Evolutionary conservation across 768 basidiomycete species (phyloP).

Genomic region (Pleurotus salmoneostramineus): DNA sequence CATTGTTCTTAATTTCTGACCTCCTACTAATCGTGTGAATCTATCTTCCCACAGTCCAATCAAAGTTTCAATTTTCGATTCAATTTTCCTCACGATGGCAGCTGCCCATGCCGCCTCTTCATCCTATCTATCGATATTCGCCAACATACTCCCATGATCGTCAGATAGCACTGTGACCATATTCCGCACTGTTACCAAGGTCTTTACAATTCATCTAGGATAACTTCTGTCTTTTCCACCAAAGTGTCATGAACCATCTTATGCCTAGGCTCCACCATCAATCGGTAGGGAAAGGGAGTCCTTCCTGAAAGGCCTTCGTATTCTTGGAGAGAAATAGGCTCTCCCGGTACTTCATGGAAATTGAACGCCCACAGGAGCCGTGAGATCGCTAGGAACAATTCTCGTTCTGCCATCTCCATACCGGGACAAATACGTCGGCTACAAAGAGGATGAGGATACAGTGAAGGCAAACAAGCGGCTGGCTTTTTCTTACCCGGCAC

Average conservation of each 20-base stretch:
- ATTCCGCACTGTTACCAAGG: too few relatives aligned
- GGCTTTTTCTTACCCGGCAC: conserved; percentile 25
- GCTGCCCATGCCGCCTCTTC: too few relatives aligned
- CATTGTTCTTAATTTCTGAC: too few relatives aligned
- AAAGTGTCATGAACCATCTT: conserved; percentile 10
- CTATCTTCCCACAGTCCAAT: too few relatives aligned
- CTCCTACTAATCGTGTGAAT: too few relatives aligned
- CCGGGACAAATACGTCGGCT: conserved; percentile 30
- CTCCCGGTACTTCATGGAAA: conserved; percentile 20
- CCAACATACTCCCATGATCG: too few relatives aligned
- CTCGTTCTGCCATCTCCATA: conserved; percentile 27
- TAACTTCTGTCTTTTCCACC: conserved; percentile 5
- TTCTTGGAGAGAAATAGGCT: conserved; percentile 31
- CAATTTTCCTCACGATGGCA: too few relatives aligned
- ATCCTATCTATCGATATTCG: too few relatives aligned
- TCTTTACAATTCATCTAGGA: neutral
- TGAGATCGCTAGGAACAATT: conserved; percentile 30
- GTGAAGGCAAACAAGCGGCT: neutral
- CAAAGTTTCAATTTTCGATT: too few relatives aligned
- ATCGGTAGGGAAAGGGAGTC: conserved; percentile 26
- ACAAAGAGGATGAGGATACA: neutral
- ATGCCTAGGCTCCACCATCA: conserved; percentile 13
- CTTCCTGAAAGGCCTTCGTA: conserved; percentile 32
- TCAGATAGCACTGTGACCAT: too few relatives aligned
- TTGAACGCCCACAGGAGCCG: conserved; percentile 30